A percentile compares a stretch with the other conserved stretches of the same genome.
Conservation (phyloP, 1,139 yeast genomes). For the Wickerhamomyces sp. region DNA sequence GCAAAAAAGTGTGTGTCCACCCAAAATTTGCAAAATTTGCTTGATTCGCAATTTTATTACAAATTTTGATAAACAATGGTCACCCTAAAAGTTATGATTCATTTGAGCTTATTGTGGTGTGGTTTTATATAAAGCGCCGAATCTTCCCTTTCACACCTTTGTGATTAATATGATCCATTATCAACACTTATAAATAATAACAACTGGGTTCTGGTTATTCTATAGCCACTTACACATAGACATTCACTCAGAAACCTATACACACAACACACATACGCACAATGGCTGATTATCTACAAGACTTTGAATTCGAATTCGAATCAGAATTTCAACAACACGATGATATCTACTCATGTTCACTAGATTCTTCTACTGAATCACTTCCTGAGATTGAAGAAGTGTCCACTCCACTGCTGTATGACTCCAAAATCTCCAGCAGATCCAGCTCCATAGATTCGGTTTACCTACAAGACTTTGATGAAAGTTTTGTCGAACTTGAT, state of each 20-base stretch:
- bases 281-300: conserved; percentile 14
- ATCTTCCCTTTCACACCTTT: background rate
- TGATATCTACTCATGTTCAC: conserved; percentile 14
- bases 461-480: conserved; percentile 14
- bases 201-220: no score
- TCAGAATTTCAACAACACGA: conserved; percentile 6
- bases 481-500: conserved; percentile 20
- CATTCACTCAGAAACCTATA: background rate
- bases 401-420: conserved; percentile 21
- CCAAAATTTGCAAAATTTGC: background rate
- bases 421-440: conserved; percentile 17
- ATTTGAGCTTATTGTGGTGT: background rate
- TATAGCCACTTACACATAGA: background rate
- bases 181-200: no score
- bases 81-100: conserved; percentile 1
- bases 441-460: conserved; percentile 8
- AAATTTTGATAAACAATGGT: background rate
- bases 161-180: no score
- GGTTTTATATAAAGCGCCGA: background rate
- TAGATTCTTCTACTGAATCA: conserved; percentile 12
- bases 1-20: background rate
- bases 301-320: conserved; percentile 12
- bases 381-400: conserved; percentile 16
- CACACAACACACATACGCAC: conserved; percentile 1
- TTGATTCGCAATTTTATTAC: background rate